Evolutionary conservation across 345 rosid genomes (phyloP).

Genomic region (Nasturtium officinale): DNA sequence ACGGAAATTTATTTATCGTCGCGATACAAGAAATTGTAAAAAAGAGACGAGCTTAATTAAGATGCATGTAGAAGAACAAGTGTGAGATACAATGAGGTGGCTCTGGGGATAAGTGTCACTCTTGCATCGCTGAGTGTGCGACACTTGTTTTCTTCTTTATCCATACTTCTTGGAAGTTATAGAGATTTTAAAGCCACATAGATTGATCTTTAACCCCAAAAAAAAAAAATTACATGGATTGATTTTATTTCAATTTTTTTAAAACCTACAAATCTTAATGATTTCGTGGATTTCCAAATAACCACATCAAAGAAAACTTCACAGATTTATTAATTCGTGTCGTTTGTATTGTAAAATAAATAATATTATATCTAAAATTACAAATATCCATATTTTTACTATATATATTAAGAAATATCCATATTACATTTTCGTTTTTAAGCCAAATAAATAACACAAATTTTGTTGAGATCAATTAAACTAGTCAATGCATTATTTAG

Average conservation of each 20-base stretch:
- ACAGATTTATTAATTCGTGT: too few relatives aligned
- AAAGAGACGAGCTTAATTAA: not conserved
- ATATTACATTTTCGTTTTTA: too few relatives aligned
- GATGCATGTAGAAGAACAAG: constrained; percentile 33
- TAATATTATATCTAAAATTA: too few relatives aligned
- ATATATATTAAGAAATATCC: too few relatives aligned
- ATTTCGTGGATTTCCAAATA: not conserved
- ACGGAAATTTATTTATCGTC: not conserved
- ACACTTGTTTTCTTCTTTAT: constrained; percentile 17
- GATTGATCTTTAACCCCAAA: not conserved
- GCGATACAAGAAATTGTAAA: not conserved
- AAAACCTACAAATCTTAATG: not conserved
- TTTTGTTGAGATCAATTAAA: not conserved
- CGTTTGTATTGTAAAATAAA: too few relatives aligned
- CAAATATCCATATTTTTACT: too few relatives aligned
- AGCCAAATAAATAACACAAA: not conserved
- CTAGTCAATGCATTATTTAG: not conserved
- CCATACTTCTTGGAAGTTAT: constrained; percentile 37
- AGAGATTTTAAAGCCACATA: not conserved
- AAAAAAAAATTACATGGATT: not conserved
- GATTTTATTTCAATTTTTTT: not conserved
- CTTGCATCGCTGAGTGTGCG: not conserved
- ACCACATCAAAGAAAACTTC: not conserved
- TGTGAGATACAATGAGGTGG: constrained; percentile 22
- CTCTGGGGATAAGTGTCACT: constrained; percentile 28